These are phyloP conservation scores for Phaeosphaeriaceae sp. DNA, from an alignment of 2,329 filamentous ascomycete genomes.

Conservation along the genomic window DNA sequence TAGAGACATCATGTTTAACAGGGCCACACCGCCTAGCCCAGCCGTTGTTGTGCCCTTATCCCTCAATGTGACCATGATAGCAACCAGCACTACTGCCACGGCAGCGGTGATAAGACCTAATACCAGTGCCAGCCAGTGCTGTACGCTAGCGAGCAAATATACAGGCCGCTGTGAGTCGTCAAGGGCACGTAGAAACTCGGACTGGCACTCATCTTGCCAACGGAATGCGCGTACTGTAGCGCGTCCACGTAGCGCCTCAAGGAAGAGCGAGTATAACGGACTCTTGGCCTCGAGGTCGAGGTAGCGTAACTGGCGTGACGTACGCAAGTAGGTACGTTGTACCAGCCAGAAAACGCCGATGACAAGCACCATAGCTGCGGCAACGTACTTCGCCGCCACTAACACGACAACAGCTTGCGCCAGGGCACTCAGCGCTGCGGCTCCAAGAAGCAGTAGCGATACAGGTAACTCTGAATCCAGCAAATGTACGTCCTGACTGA, in stretches of 20 bases:
- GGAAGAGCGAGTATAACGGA: constrained; percentile 56
- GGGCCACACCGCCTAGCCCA: constrained; percentile 56
- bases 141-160: constrained; percentile 45
- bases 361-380: constrained; percentile 16
- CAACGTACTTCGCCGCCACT: constrained; percentile 17
- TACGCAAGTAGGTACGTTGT: constrained; percentile 53
- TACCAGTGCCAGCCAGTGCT: constrained; percentile 49
- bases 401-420: constrained; percentile 16
- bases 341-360: constrained; percentile 45
- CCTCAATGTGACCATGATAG: constrained; percentile 15
- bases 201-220: constrained; percentile 38
- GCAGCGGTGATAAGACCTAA: constrained; percentile 44
- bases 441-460: constrained; percentile 14
- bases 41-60: constrained; percentile 46
- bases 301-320: constrained; percentile 54
- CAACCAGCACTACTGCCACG: constrained; percentile 40
- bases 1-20: constrained; percentile 60
- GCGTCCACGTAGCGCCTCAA: constrained; percentile 55
- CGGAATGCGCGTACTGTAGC: constrained; percentile 57
- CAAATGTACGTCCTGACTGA: constrained; percentile 52
- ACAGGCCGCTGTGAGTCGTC: constrained; percentile 47
- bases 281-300: constrained; percentile 59
- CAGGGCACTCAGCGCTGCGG: no score
- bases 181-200: constrained; percentile 4
- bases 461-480: constrained; percentile 50